These are phyloP conservation scores for Crucihimalaya himalaica DNA, from an alignment of 345 rosid genomes.

Conservation along the genomic window DNA sequence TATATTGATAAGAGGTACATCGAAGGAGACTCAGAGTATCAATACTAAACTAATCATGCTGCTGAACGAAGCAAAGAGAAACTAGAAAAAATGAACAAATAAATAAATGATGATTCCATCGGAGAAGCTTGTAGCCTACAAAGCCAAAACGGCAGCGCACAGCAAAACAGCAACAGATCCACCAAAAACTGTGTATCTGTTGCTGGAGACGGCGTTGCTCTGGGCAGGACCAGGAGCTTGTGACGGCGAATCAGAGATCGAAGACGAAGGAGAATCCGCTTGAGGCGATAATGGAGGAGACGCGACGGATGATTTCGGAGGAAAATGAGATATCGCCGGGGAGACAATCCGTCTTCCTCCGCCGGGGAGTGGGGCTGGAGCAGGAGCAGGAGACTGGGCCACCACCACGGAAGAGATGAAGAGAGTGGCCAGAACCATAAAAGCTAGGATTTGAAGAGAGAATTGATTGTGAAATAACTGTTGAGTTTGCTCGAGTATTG, in stretches of 20 bases:
- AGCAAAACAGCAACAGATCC: constrained; percentile 19
- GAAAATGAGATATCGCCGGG: neutral
- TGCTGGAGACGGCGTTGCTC: constrained; percentile 15
- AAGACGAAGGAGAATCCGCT: constrained; percentile 34
- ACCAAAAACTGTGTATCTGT: constrained; percentile 17
- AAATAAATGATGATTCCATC: neutral
- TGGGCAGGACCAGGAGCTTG: constrained; percentile 30
- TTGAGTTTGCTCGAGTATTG: neutral
- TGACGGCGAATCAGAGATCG: constrained; percentile 25
- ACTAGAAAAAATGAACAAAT: neutral
- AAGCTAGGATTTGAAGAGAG: neutral
- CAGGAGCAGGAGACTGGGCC: constrained; percentile 35
- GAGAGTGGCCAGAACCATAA: neutral
- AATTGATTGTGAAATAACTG: neutral
- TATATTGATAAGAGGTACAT: neutral
- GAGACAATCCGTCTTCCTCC: constrained; percentile 26
- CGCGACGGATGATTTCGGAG: constrained; percentile 10
- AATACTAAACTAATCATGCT: neutral
- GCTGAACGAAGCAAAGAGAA: neutral
- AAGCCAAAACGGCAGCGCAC: constrained; percentile 26
- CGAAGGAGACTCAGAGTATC: neutral
- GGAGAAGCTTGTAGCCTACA: neutral
- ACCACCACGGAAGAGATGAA: constrained; percentile 6
- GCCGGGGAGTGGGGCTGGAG: constrained; percentile 22
- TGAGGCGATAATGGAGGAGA: constrained; percentile 10